Evolutionary conservation across 2,329 filamentous ascomycete species (phyloP).

Genomic region (Fusarium nelsonii): DNA sequence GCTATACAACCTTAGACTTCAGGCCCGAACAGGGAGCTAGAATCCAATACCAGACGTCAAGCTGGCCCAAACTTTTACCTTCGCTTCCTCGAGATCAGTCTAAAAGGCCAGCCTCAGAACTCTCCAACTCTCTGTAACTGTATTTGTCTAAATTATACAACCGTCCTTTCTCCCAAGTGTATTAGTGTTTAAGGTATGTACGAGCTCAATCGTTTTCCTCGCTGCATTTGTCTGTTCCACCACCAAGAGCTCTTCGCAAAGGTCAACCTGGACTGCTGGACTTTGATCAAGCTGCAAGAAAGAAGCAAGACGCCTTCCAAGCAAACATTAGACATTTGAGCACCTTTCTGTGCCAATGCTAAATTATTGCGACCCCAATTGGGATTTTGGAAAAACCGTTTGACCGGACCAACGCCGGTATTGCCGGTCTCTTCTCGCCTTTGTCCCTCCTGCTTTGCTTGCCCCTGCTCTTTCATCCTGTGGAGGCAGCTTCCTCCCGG

Average conservation of each 20-base stretch:
- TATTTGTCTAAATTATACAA: conserved; percentile 36
- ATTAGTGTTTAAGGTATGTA: conserved; percentile 46
- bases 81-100: conserved; percentile 47
- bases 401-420: conserved; percentile 33
- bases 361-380: conserved; percentile 35
- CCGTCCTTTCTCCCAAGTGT: conserved; percentile 32
- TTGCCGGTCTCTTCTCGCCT: conserved; percentile 20
- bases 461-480: conserved; percentile 33
- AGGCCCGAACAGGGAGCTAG: conserved; percentile 48
- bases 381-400: conserved; percentile 33
- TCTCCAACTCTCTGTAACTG: conserved; percentile 40
- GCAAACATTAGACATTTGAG: conserved; percentile 28
- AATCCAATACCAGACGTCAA: conserved; percentile 32
- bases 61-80: conserved; percentile 50
- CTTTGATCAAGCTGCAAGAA: conserved; percentile 11
- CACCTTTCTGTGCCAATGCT: conserved; percentile 14
- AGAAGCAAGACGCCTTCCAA: conserved; percentile 26
- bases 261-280: conserved; percentile 12
- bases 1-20: conserved; percentile 52
- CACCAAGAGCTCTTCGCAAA: conserved; percentile 26
- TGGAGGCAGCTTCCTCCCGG: conserved; percentile 39
- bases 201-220: conserved; percentile 25
- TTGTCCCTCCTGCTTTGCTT: conserved; percentile 15
- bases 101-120: conserved; percentile 43
- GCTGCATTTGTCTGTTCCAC: conserved; percentile 31